phyloP scores from a whole-genome alignment of 2,329 filamentous ascomycete species.

The Colletotrichum gigasporum region DNA sequence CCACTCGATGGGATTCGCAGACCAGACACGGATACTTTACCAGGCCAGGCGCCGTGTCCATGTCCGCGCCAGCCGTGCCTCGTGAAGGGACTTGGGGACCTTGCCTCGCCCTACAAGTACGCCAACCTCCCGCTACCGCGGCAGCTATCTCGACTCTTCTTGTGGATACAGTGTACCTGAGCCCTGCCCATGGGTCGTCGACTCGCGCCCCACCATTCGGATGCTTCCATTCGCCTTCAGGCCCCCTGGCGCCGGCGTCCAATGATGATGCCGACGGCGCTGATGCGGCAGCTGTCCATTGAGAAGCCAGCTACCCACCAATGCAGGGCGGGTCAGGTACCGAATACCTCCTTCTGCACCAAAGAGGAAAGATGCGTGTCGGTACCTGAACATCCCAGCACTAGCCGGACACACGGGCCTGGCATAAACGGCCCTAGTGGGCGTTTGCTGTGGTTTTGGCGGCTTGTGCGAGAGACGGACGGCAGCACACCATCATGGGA shows the following conservation, averaged over 20 bases:
- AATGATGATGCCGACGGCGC: slow-evolving; percentile 2
- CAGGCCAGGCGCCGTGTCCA: not conserved
- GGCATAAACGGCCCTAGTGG: slow-evolving; percentile 13
- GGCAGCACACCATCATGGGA: not conserved
- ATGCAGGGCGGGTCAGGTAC: slow-evolving; percentile 24
- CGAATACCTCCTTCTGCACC: slow-evolving; percentile 11
- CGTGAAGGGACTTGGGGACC: too few relatives aligned
- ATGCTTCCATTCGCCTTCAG: slow-evolving; percentile 23
- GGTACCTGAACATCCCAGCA: slow-evolving; percentile 28
- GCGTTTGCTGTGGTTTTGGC: slow-evolving; percentile 8
- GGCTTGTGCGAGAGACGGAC: slow-evolving; percentile 21
- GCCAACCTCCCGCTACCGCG: too few relatives aligned
- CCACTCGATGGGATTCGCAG: slow-evolving; percentile 13
- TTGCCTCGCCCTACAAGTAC: too few relatives aligned
- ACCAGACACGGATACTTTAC: not conserved
- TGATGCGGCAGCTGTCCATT: slow-evolving; percentile 20
- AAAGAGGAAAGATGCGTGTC: slow-evolving; percentile 13
- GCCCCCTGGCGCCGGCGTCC: slow-evolving; percentile 17
- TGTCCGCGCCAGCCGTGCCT: slow-evolving; percentile 1
- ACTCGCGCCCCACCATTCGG: slow-evolving; percentile 19
- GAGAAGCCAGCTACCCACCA: slow-evolving; percentile 6
- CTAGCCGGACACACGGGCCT: slow-evolving; percentile 23
- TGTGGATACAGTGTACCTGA: too few relatives aligned
- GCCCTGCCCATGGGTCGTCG: not conserved
- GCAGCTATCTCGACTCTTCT: not conserved